phyloP scores from a whole-genome alignment of 345 rosid genomes.

The Combretum micranthum region DNA sequence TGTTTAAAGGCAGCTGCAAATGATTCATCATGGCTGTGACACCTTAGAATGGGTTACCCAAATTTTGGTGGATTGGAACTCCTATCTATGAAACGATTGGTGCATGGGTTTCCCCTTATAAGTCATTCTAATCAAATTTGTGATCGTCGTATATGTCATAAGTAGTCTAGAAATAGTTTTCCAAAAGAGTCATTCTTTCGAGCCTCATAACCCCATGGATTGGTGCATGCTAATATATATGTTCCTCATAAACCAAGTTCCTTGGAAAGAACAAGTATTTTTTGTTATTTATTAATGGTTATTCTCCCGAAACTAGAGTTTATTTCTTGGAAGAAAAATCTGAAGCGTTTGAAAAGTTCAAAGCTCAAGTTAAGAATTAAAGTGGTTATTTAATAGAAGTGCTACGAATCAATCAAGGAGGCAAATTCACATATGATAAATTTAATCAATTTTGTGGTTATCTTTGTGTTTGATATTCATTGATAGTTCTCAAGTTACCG shows the following conservation, averaged over 20 bases:
- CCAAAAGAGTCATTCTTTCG: not conserved
- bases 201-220: not conserved
- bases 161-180: not conserved
- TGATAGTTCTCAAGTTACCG: not conserved
- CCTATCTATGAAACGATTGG: not conserved
- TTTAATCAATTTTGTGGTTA: not conserved
- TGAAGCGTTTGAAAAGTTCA: not conserved
- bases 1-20: not conserved
- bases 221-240: not conserved
- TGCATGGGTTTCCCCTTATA: too few relatives aligned
- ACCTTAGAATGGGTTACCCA: not conserved
- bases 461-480: not conserved
- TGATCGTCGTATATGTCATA: not conserved
- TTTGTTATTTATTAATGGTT: not conserved
- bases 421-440: not conserved
- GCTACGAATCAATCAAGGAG: not conserved
- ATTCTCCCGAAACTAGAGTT: not conserved
- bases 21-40: not conserved
- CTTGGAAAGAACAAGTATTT: not conserved
- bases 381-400: not conserved
- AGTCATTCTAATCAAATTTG: not conserved
- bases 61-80: not conserved
- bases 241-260: not conserved
- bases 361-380: not conserved
- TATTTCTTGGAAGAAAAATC: not conserved